A percentile compares a stretch with the other conserved stretches of the same genome.
phyloP scores from a whole-genome alignment of 768 basidiomycete species.

The Mycena haematopus region DNA sequence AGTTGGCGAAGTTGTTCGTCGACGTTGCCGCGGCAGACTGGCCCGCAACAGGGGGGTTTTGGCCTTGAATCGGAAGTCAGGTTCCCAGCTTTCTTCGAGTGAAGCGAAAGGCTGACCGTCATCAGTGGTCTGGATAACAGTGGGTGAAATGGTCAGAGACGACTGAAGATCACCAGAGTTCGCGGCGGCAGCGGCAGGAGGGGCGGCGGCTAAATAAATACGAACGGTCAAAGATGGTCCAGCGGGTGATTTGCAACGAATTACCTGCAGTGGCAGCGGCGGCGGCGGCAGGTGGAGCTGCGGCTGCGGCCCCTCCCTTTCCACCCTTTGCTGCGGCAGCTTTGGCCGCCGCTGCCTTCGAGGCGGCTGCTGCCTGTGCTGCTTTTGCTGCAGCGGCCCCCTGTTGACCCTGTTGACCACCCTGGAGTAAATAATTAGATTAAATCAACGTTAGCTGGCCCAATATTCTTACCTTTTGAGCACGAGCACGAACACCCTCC shows the following conservation, averaged over 20 bases:
- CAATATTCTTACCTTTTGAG: not conserved
- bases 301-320: conserved; percentile 3
- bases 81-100: not conserved
- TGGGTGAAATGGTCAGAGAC: conserved; percentile 31
- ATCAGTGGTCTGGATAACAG: conserved; percentile 20
- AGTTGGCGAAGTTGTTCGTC: conserved; percentile 69
- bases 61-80: not conserved
- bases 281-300: conserved; percentile 9
- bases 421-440: not conserved
- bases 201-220: no score
- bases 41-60: conserved; percentile 38
- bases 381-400: conserved; percentile 5
- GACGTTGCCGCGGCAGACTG: conserved; percentile 61
- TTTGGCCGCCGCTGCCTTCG: conserved; percentile 20
- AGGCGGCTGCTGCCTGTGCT: not conserved
- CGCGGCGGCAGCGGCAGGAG: conserved; percentile 25
- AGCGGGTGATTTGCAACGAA: not conserved
- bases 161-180: conserved; percentile 43
- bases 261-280: not conserved
- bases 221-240: no score
- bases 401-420: conserved; percentile 32
- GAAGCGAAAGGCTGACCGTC: not conserved
- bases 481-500: no score
- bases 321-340: no score
- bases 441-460: not conserved